Evolutionary conservation across 805 yeast genomes (phyloP).

Genomic region (Saccharomyces paradoxus): DNA sequence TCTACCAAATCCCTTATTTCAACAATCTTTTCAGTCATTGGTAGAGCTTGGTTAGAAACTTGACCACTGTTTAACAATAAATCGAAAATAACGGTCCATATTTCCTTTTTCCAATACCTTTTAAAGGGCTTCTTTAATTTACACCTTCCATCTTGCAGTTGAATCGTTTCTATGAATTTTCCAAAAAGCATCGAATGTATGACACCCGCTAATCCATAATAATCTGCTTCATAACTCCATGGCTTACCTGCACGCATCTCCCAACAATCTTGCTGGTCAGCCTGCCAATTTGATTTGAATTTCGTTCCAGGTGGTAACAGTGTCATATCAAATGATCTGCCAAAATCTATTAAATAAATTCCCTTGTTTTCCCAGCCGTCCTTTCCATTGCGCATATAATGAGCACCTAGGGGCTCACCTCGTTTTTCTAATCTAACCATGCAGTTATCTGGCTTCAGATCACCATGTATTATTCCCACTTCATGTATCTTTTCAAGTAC

Average conservation of each 20-base stretch:
- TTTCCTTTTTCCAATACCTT: conserved; percentile 59
- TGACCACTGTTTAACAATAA: conserved; percentile 51
- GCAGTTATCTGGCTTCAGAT: conserved; percentile 77
- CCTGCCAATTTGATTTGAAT: conserved; percentile 53
- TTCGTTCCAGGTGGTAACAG: conserved; percentile 43
- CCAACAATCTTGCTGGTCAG: conserved; percentile 64
- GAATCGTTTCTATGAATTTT: conserved; percentile 41
- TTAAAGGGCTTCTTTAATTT: conserved; percentile 44
- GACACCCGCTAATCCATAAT: conserved; percentile 71
- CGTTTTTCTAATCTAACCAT: conserved; percentile 50
- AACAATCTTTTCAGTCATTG: background rate
- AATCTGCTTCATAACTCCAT: conserved; percentile 79
- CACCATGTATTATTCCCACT: conserved; percentile 71
- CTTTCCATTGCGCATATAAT: conserved; percentile 30
- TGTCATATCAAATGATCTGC: conserved; percentile 65
- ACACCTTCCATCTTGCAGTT: conserved; percentile 24
- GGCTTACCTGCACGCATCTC: conserved; percentile 52
- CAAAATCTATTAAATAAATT: conserved; percentile 67
- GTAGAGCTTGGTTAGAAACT: background rate
- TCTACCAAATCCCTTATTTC: background rate
- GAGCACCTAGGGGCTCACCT: conserved; percentile 11
- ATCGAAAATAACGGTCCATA: conserved; percentile 66
- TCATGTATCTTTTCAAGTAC: conserved; percentile 55
- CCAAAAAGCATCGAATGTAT: conserved; percentile 72
- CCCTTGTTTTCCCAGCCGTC: conserved; percentile 48